Percentiles rank a stretch among this genome's conserved stretches.
phyloP scores from a whole-genome alignment of 176 grass and related monocot genomes.

The Carex kokanica region DNA sequence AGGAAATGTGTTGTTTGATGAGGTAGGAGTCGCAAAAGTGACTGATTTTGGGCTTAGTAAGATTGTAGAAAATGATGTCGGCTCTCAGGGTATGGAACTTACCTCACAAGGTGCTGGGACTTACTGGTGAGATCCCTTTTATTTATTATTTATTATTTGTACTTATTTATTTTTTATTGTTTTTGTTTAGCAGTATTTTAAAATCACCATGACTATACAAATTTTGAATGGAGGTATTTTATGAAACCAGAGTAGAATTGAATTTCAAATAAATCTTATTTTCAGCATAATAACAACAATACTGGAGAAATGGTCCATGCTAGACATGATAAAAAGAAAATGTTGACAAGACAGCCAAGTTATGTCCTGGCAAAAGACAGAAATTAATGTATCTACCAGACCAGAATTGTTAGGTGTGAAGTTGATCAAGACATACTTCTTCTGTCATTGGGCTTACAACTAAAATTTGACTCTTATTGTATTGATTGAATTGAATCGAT shows the following conservation, averaged over 20 bases:
- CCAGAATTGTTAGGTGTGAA: background rate
- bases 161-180: conserved; percentile 1
- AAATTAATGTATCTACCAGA: background rate
- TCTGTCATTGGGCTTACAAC: background rate
- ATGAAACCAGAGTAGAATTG: background rate
- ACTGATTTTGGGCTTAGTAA: conserved; percentile 99
- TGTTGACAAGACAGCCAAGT: background rate
- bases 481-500: background rate
- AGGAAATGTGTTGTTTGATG: conserved; percentile 97
- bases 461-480: background rate
- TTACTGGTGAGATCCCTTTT: conserved; percentile 66
- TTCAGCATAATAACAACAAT: background rate
- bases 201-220: conserved; percentile 2
- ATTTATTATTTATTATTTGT: background rate
- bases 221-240: background rate
- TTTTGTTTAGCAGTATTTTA: background rate
- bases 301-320: background rate
- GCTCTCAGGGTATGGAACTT: conserved; percentile 98
- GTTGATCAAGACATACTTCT: background rate
- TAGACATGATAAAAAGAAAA: background rate
- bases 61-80: conserved; percentile 99
- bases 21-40: conserved; percentile 89
- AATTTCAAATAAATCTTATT: background rate
- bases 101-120: conserved; percentile 99
- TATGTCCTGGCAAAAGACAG: background rate